A percentile compares a stretch with the other conserved stretches of the same genome.
Evolutionary conservation across 1,284 basidiomycete species (phyloP).

Genomic region (Afroboletus lepidellus): DNA sequence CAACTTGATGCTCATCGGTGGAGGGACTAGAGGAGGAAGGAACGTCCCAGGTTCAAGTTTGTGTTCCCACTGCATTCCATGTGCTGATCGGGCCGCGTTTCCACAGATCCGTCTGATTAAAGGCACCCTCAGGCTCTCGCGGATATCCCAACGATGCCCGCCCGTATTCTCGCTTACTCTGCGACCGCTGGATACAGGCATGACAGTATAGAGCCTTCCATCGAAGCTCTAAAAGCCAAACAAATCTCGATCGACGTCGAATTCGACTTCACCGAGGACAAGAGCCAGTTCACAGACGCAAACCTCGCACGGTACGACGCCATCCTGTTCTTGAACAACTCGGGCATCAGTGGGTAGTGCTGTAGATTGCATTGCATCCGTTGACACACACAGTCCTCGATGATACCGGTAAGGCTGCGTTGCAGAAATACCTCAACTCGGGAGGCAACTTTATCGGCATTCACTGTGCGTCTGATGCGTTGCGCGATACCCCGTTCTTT

Average conservation of each 20-base stretch:
- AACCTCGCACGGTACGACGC: slow-evolving; percentile 52
- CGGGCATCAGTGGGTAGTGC: slow-evolving; percentile 49
- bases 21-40: not conserved
- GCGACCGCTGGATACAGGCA: slow-evolving; percentile 52
- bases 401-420: slow-evolving; percentile 49
- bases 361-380: not conserved
- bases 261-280: slow-evolving; percentile 60
- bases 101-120: not conserved
- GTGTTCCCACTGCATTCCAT: slow-evolving; percentile 18
- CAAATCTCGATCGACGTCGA: slow-evolving; percentile 45
- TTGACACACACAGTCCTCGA: slow-evolving; percentile 49
- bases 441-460: slow-evolving; percentile 73
- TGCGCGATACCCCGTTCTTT: slow-evolving; percentile 68
- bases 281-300: slow-evolving; percentile 47
- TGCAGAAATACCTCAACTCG: slow-evolving; percentile 58
- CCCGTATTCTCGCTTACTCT: slow-evolving; percentile 43
- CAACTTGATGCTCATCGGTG: slow-evolving; percentile 11
- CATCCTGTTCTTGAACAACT: slow-evolving; percentile 62
- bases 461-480: slow-evolving; percentile 69
- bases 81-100: not conserved
- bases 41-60: slow-evolving; percentile 12
- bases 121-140: not conserved
- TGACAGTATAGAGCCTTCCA: slow-evolving; percentile 65
- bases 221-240: slow-evolving; percentile 46
- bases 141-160: slow-evolving; percentile 19